A percentile compares a stretch with the other conserved stretches of the same genome.
Evolutionary conservation across 2,329 filamentous ascomycete genomes (phyloP).

Genomic region (Trichoderma guizhouense): DNA sequence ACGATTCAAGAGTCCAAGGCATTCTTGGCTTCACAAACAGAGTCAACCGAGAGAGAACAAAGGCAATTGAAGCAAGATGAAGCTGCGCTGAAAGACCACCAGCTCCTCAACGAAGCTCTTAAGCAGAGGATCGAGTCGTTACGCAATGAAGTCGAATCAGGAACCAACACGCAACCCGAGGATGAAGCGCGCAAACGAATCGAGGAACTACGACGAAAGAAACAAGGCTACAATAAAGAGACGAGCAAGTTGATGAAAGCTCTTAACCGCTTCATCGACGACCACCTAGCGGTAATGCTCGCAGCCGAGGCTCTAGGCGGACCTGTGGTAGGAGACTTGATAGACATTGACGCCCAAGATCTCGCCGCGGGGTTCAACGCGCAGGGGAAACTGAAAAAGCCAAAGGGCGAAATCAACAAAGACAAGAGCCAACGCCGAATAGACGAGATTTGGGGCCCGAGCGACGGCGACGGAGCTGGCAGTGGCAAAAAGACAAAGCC

Average conservation of each 20-base stretch:
- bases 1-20: conserved; percentile 62
- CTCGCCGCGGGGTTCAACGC: conserved; percentile 58
- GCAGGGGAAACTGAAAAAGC: conserved; percentile 54
- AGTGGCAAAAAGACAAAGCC: conserved; percentile 22
- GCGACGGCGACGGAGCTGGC: conserved; percentile 24
- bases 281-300: conserved; percentile 68
- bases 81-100: conserved; percentile 52
- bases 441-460: conserved; percentile 59
- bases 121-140: conserved; percentile 58
- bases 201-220: conserved; percentile 57
- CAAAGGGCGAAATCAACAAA: conserved; percentile 38
- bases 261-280: conserved; percentile 68
- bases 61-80: conserved; percentile 50
- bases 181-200: conserved; percentile 62
- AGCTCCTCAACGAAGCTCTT: conserved; percentile 51
- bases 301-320: conserved; percentile 82
- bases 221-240: conserved; percentile 57
- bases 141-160: conserved; percentile 53
- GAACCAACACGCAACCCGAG: conserved; percentile 55
- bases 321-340: conserved; percentile 72
- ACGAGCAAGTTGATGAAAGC: conserved; percentile 59
- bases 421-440: conserved; percentile 58
- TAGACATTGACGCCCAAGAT: conserved; percentile 60
- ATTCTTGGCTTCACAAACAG: conserved; percentile 49
- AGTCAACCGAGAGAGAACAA: conserved; percentile 41